Percentiles rank a stretch among this genome's conserved stretches.
Evolutionary conservation across 345 rosid species (phyloP).

Genomic region (Garcia nutans): DNA sequence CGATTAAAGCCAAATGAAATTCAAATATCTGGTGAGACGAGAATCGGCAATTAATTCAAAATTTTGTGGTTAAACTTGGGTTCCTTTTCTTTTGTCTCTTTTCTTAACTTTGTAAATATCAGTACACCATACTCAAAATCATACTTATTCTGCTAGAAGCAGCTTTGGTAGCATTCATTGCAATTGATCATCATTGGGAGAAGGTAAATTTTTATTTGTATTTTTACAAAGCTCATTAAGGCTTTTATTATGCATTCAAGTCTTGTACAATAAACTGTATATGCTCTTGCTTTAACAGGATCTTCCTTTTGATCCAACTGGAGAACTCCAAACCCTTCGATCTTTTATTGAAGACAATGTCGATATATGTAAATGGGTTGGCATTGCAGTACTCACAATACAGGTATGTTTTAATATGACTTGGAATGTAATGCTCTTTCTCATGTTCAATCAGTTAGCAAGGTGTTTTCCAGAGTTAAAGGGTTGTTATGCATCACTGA

Average conservation of each 20-base stretch:
- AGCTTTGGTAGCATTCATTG: conserved; percentile 71
- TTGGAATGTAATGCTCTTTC: background rate
- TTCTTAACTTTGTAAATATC: conserved; percentile 35
- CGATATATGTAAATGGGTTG: conserved; percentile 82
- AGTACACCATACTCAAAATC: conserved; percentile 72
- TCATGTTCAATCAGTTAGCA: background rate
- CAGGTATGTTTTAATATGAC: conserved; percentile 48
- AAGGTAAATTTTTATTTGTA: conserved; percentile 42
- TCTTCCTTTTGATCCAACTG: conserved; percentile 89
- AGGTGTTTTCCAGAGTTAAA: background rate
- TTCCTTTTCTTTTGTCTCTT: background rate
- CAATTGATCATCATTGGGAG: conserved; percentile 78
- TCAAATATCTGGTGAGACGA: too few species aligned
- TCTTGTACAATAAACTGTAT: background rate
- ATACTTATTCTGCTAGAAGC: conserved; percentile 67
- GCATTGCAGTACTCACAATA: conserved; percentile 54
- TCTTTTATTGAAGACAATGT: conserved; percentile 65
- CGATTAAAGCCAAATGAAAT: too few species aligned
- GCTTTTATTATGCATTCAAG: background rate
- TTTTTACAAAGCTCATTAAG: background rate
- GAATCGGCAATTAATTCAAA: background rate
- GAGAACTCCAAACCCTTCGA: conserved; percentile 68
- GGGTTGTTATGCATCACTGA: background rate
- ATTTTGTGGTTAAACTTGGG: background rate
- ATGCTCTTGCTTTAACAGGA: conserved; percentile 41